Conservation (phyloP, 23 red algal species). For the Gracilaria domingensis region DNA sequence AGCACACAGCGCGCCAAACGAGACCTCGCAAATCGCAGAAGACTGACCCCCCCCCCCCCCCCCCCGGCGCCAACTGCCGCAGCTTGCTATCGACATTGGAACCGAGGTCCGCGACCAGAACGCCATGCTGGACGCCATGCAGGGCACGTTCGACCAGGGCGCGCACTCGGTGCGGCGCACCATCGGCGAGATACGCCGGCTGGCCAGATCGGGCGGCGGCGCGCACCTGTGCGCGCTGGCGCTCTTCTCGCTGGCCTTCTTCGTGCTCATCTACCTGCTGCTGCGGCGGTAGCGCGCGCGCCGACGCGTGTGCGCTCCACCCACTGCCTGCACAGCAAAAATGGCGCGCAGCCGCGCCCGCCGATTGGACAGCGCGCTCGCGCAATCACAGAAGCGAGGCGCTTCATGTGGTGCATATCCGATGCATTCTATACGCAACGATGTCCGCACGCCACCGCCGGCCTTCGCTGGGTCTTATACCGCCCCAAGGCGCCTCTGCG, state of each 20-base stretch:
- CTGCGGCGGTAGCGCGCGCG: slow-evolving; percentile 38
- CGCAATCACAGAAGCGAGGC: too few relatives aligned
- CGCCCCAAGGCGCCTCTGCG: too few relatives aligned
- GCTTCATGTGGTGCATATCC: too few relatives aligned
- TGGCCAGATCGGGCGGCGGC: slow-evolving; percentile 34
- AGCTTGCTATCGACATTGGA: slow-evolving; percentile 64
- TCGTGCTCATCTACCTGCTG: slow-evolving; percentile 66
- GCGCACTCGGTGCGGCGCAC: neutral
- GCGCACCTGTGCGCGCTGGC: slow-evolving; percentile 47
- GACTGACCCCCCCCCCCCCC: too few relatives aligned
- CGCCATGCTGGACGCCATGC: slow-evolving; percentile 60
- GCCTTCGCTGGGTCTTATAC: too few relatives aligned
- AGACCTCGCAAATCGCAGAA: too few relatives aligned
- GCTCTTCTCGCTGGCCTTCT: slow-evolving; percentile 60
- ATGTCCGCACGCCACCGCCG: too few relatives aligned
- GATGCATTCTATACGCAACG: too few relatives aligned
- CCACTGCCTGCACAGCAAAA: neutral
- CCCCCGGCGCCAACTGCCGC: too few relatives aligned
- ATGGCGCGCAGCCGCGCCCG: too few relatives aligned
- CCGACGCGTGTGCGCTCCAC: neutral
- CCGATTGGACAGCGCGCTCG: too few relatives aligned
- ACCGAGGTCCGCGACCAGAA: slow-evolving; percentile 61
- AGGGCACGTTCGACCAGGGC: slow-evolving; percentile 38
- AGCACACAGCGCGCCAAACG: neutral
- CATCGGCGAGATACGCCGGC: slow-evolving; percentile 19